Evolutionary conservation across 352 stramenopile species (phyloP).

Genomic region (Phytophthora agathidicida): DNA sequence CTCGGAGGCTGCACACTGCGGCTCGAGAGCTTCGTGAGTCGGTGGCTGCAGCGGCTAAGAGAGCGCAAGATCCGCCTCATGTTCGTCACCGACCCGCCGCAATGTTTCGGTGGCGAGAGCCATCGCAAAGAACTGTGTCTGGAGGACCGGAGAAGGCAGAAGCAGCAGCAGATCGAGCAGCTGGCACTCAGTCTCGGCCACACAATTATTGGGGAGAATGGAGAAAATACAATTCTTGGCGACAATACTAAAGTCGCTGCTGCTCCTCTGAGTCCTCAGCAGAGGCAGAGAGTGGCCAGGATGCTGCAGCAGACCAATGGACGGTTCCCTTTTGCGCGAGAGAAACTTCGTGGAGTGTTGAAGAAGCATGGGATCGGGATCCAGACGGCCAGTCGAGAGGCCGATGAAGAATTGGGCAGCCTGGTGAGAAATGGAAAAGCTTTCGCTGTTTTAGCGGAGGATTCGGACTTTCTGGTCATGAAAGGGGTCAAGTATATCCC

Average conservation of each 20-base stretch:
- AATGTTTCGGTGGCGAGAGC: slow-evolving; percentile 72
- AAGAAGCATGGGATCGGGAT: slow-evolving; percentile 57
- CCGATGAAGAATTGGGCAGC: slow-evolving; percentile 77
- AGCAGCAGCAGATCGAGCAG: slow-evolving; percentile 51
- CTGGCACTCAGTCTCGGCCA: slow-evolving; percentile 38
- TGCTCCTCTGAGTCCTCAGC: neutral
- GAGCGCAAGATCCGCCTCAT: slow-evolving; percentile 53
- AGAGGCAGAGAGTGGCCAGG: slow-evolving; percentile 19
- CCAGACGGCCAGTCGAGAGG: slow-evolving; percentile 64
- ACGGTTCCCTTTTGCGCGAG: slow-evolving; percentile 77
- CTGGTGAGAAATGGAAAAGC: slow-evolving; percentile 57
- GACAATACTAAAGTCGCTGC: no score
- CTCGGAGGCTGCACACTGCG: slow-evolving; percentile 62
- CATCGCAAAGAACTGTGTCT: slow-evolving; percentile 70
- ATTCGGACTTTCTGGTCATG: slow-evolving; percentile 93
- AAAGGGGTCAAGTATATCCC: slow-evolving; percentile 83
- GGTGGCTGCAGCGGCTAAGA: slow-evolving; percentile 55
- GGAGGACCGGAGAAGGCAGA: slow-evolving; percentile 61
- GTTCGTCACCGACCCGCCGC: slow-evolving; percentile 78
- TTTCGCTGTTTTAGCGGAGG: slow-evolving; percentile 75
- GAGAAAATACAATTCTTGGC: no score
- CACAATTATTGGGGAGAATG: no score
- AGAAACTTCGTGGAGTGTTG: slow-evolving; percentile 68
- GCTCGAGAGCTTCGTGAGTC: slow-evolving; percentile 49
- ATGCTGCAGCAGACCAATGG: slow-evolving; percentile 68